phyloP scores from a whole-genome alignment of 1,284 basidiomycete genomes.

The Ceratobasidium sp. region DNA sequence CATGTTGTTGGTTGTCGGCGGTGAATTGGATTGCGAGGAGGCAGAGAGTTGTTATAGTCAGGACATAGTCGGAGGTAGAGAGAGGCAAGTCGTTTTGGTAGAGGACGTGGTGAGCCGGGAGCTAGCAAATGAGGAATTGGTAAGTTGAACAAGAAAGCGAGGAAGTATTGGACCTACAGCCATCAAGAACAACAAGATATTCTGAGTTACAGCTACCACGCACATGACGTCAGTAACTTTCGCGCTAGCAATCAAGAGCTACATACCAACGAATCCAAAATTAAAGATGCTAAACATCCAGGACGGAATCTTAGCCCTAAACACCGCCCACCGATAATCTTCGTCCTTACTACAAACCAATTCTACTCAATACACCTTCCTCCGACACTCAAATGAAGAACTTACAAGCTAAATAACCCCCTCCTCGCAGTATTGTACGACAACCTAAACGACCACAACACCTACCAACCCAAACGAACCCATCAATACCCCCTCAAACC shows the following conservation, averaged over 20 bases:
- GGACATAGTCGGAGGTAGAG: constrained; percentile 72
- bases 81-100: constrained; percentile 61
- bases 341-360: constrained; percentile 70
- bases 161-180: constrained; percentile 60
- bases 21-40: constrained; percentile 79
- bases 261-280: constrained; percentile 80
- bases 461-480: constrained; percentile 17
- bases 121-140: constrained; percentile 54
- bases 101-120: constrained; percentile 62
- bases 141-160: constrained; percentile 47
- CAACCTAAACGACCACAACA: constrained; percentile 64
- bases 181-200: constrained; percentile 82
- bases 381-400: constrained; percentile 49
- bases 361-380: not conserved
- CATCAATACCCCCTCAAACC: not conserved
- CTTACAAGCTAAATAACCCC: constrained; percentile 82
- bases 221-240: not conserved
- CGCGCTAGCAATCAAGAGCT: not conserved
- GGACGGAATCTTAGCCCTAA: constrained; percentile 75
- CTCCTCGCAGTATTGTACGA: constrained; percentile 88
- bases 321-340: constrained; percentile 91
- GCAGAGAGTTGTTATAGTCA: constrained; percentile 71
- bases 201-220: constrained; percentile 77
- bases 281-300: constrained; percentile 86
- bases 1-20: constrained; percentile 91